phyloP scores from a whole-genome alignment of 108 stramenopile genomes.

The Pinguiococcus pyrenoidosus region DNA sequence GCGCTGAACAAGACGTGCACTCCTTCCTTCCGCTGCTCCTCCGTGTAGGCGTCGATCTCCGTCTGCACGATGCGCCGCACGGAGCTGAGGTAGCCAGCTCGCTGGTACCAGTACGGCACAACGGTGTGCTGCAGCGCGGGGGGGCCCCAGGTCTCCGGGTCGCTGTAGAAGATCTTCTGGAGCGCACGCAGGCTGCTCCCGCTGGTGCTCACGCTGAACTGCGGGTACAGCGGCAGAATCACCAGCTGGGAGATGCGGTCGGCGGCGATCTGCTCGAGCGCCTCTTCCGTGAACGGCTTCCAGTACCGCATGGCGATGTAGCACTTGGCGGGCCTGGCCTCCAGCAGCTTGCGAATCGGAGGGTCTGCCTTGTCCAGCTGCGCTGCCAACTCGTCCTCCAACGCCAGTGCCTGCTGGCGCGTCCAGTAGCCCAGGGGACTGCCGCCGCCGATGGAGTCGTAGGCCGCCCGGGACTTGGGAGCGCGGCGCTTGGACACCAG shows the following conservation, averaged over 20 bases:
- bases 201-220: constrained; percentile 86
- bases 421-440: constrained; percentile 85
- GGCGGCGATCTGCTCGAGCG: constrained; percentile 56
- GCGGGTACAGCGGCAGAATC: constrained; percentile 88
- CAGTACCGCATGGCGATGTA: constrained; percentile 98
- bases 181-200: constrained; percentile 77
- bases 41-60: constrained; percentile 65
- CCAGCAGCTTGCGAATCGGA: background rate
- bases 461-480: constrained; percentile 77
- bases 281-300: constrained; percentile 91
- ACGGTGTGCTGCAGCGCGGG: constrained; percentile 81
- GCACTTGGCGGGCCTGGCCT: constrained; percentile 46
- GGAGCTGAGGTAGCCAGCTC: constrained; percentile 76
- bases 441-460: constrained; percentile 89
- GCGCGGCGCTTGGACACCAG: constrained; percentile 76
- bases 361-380: too few species aligned
- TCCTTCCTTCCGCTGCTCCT: constrained; percentile 48
- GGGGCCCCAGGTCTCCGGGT: constrained; percentile 41
- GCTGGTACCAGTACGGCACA: constrained; percentile 77
- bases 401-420: constrained; percentile 59
- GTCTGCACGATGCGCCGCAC: constrained; percentile 63
- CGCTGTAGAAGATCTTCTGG: constrained; percentile 71
- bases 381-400: constrained; percentile 14
- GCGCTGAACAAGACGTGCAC: constrained; percentile 85
- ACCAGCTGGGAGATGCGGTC: constrained; percentile 66